phyloP scores from a whole-genome alignment of 2,329 filamentous ascomycete genomes.

The Scytalidium sp. region DNA sequence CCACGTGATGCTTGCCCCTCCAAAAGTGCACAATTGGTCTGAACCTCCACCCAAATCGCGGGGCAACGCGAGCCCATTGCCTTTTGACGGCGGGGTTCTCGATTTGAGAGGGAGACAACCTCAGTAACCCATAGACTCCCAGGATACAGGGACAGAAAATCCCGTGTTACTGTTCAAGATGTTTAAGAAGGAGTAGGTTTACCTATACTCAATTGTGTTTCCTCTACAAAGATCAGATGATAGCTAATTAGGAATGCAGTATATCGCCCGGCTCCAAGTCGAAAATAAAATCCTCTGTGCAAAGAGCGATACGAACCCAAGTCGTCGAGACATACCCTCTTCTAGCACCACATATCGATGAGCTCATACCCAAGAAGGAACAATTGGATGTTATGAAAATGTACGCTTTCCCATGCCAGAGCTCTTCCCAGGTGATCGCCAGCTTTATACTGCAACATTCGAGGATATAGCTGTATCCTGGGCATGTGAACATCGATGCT shows the following conservation, averaged over 20 bases:
- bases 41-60: slow-evolving; percentile 11
- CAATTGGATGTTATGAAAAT: slow-evolving; percentile 90
- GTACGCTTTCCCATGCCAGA: slow-evolving; percentile 32
- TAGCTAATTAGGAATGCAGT: slow-evolving; percentile 40
- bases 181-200: slow-evolving; percentile 88
- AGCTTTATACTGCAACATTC: no score
- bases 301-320: slow-evolving; percentile 80
- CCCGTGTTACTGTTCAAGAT: slow-evolving; percentile 45
- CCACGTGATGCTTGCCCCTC: slow-evolving; percentile 8
- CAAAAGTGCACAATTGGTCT: slow-evolving; percentile 9
- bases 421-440: no score
- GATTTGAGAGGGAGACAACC: neutral
- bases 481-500: neutral
- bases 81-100: neutral
- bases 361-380: slow-evolving; percentile 91
- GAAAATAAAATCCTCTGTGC: slow-evolving; percentile 96
- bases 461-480: neutral
- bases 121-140: neutral
- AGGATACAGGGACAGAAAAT: neutral
- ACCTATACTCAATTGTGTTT: neutral
- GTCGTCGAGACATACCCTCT: slow-evolving; percentile 83
- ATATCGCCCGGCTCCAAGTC: slow-evolving; percentile 78
- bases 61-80: slow-evolving; percentile 10
- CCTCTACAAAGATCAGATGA: neutral
- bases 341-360: slow-evolving; percentile 84